These are phyloP conservation scores for Talaromyces trachyspermus DNA, from an alignment of 495 filamentous ascomycete species.

Conservation along the genomic window DNA sequence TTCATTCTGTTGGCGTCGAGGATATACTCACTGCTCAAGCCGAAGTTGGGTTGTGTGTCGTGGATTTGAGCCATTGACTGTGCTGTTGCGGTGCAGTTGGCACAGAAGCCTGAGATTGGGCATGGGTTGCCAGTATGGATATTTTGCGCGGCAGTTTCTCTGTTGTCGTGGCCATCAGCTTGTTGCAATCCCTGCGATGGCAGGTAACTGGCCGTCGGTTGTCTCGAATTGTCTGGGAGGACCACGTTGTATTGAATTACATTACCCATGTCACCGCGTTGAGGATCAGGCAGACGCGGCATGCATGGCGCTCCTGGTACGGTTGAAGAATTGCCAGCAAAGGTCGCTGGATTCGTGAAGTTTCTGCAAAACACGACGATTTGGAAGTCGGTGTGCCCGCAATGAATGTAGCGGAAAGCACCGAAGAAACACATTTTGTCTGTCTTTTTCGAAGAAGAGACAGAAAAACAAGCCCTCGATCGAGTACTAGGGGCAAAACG, in stretches of 20 bases:
- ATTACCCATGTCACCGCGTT: not conserved
- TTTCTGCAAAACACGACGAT: not conserved
- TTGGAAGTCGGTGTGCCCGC: not conserved
- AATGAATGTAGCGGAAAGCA: not conserved
- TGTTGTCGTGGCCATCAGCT: too few relatives aligned
- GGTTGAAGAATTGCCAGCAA: not conserved
- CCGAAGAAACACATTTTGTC: not conserved
- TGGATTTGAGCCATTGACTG: not conserved
- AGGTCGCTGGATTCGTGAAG: not conserved
- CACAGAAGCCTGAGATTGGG: not conserved
- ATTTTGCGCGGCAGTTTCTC: too few relatives aligned
- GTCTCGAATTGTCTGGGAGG: not conserved
- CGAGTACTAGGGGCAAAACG: too few relatives aligned
- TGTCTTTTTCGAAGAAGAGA: not conserved
- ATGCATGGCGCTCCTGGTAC: not conserved
- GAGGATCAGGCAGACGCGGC: not conserved
- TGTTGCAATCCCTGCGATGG: too few relatives aligned
- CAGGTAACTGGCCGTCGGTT: not conserved
- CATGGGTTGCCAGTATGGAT: too few relatives aligned
- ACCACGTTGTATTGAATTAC: not conserved
- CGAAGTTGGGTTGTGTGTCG: not conserved
- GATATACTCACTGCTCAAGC: too few relatives aligned
- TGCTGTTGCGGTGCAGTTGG: not conserved
- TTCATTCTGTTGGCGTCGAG: too few relatives aligned
- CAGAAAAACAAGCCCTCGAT: not conserved